phyloP scores from a whole-genome alignment of 306 rosid species.

The Malus fusca region DNA sequence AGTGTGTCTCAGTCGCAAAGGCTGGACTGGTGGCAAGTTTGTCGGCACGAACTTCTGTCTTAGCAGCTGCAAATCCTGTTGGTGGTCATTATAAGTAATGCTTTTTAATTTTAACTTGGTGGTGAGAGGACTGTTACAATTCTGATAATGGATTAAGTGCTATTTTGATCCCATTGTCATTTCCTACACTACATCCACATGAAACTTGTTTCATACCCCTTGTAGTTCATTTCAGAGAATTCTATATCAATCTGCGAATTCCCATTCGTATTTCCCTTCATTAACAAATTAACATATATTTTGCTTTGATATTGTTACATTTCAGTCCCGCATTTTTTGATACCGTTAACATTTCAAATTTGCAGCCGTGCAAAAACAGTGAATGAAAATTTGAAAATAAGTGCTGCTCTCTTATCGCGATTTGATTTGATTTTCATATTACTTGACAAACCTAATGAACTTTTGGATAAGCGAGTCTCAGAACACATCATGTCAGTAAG shows the following conservation, averaged over 20 bases:
- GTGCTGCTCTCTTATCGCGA: conserved; percentile 81
- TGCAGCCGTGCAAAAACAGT: conserved; percentile 97
- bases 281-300: neutral
- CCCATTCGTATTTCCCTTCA: neutral
- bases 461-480: conserved; percentile 81
- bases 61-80: conserved; percentile 94
- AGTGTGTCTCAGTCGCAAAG: conserved; percentile 94
- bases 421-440: conserved; percentile 91
- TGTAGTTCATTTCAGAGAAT: no score
- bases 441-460: conserved; percentile 94
- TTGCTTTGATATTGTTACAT: neutral
- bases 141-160: neutral
- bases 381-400: conserved; percentile 90
- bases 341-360: conserved; percentile 9
- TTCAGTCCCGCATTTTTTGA: conserved; percentile 3
- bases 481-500: conserved; percentile 98
- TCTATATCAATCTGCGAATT: neutral
- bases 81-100: conserved; percentile 93
- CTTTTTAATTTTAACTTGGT: conserved; percentile 9
- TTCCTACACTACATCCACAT: neutral
- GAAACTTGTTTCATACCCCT: neutral
- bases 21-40: conserved; percentile 96
- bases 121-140: neutral
- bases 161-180: neutral
- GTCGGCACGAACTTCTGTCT: conserved; percentile 85